Base-by-base conservation (phyloP, 2,329 filamentous ascomycete species). In the Ophiostoma ulmi region DNA sequence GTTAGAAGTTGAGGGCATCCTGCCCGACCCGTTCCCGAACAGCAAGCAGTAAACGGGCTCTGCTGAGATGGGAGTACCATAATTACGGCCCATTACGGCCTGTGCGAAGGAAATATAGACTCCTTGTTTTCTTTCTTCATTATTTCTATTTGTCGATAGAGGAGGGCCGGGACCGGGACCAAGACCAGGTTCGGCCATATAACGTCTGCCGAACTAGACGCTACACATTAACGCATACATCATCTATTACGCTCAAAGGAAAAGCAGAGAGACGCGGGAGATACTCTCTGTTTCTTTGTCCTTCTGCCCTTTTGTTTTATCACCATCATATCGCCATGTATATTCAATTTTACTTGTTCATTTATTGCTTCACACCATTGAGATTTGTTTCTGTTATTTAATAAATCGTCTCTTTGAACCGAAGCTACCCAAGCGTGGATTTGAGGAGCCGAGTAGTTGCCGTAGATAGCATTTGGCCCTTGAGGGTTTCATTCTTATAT, bases 1-100 rank as follows among this genome's bases (percentile, higher is more conserved):
- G 84, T 89, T 99, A 86, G 95, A 99, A 84, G 91, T 89, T 72
- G 95, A 99, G 85, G 95, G 95, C 72, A 94, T 98, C 78, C 83
- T 98, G 78, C 88, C 92, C 78, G 94, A 97, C 77, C 90, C 91
- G 58, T 81, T 83, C 75, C 81, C 86, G 72, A 85, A 88, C 80
- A 86, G 87, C 83, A 86, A 86, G 80, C 76, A 81, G 70, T 80
- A 75, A 71, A 36, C 22, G 31, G 3, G 22, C 10, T 20, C 39
- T 26, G 70, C 8, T 14, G 31, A 71, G 31, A 67, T 35, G 31
- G n/a, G 58, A 17, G 11, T 8, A 20, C 31, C 35, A 64, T n/a
- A 10, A 38, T 4, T 31, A 31, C 31, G 31, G 31, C 31, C 31
- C 31, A 31, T 31, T 38, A 22, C 7, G 22, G 38, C 31, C 17